Conservation (phyloP, 2,329 filamentous ascomycete genomes). For the Tolypocladium sp. region DNA sequence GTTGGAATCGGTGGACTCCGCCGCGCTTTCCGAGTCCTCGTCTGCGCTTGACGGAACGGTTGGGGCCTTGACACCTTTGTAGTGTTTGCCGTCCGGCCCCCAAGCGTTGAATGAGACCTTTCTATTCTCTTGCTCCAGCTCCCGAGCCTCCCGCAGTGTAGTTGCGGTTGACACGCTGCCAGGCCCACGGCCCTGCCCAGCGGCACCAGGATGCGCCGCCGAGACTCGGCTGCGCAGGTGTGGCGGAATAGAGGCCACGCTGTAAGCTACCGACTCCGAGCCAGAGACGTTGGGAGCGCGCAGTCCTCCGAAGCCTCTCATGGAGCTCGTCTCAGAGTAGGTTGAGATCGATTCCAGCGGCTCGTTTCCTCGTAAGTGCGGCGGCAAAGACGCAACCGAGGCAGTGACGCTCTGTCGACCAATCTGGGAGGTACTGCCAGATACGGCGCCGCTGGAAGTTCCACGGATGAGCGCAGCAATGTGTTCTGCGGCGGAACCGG, state of each 20-base stretch:
- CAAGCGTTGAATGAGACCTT: constrained; percentile 19
- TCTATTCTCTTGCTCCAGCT: neutral
- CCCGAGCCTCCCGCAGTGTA: constrained; percentile 12
- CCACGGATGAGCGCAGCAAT: neutral
- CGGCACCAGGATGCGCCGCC: neutral
- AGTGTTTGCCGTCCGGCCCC: constrained; percentile 15
- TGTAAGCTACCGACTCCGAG: neutral
- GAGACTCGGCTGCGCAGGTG: neutral
- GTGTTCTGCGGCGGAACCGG: neutral
- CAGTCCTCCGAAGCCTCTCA: neutral
- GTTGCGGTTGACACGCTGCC: constrained; percentile 20
- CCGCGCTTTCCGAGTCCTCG: constrained; percentile 4
- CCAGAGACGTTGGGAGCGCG: neutral
- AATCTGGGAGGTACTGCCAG: neutral
- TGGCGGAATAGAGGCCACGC: neutral
- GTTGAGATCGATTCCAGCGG: neutral
- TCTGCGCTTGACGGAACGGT: constrained; percentile 11
- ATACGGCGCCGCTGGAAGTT: neutral
- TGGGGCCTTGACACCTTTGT: constrained; percentile 12
- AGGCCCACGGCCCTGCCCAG: neutral
- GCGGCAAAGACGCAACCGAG: neutral
- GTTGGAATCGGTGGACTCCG: no score
- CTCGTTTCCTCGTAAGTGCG: constrained; percentile 1
- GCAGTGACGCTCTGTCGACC: neutral
- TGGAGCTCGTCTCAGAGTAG: neutral